Conservation (phyloP, 257 asterid genomes). For the Eustoma russellianum region DNA sequence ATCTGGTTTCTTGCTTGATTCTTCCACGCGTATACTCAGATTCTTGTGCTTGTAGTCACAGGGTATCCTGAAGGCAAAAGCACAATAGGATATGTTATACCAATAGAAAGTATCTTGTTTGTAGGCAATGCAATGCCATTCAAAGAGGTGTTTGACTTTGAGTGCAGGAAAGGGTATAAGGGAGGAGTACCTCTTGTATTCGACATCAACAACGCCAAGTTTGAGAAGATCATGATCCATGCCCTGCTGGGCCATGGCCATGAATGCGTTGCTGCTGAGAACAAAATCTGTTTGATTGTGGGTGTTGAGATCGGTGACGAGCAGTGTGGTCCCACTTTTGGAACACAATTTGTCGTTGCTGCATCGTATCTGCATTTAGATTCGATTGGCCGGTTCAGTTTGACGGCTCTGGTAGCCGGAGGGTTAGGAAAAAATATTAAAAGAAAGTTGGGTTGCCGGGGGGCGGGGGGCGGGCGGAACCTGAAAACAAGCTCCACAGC, state of each 20-base stretch:
- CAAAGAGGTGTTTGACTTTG: not conserved
- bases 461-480: too few relatives aligned
- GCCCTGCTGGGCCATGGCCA: conserved; percentile 59
- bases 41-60: conserved; percentile 53
- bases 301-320: conserved; percentile 42
- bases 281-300: conserved; percentile 57
- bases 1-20: conserved; percentile 61
- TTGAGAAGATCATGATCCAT: conserved; percentile 31
- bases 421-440: not conserved
- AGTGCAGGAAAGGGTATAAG: not conserved
- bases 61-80: conserved; percentile 36
- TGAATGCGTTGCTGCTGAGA: conserved; percentile 58
- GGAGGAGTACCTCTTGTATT: conserved; percentile 50
- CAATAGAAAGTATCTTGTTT: not conserved
- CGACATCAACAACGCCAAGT: conserved; percentile 49
- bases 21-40: conserved; percentile 58
- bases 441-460: not conserved
- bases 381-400: not conserved
- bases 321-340: conserved; percentile 34
- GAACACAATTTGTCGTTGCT: conserved; percentile 37
- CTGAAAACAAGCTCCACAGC: conserved; percentile 90
- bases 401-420: too few relatives aligned
- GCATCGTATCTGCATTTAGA: conserved; percentile 52
- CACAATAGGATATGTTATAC: not conserved
- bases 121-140: not conserved